phyloP scores from a whole-genome alignment of 306 rosid genomes.

The Citrullus amarus region DNA sequence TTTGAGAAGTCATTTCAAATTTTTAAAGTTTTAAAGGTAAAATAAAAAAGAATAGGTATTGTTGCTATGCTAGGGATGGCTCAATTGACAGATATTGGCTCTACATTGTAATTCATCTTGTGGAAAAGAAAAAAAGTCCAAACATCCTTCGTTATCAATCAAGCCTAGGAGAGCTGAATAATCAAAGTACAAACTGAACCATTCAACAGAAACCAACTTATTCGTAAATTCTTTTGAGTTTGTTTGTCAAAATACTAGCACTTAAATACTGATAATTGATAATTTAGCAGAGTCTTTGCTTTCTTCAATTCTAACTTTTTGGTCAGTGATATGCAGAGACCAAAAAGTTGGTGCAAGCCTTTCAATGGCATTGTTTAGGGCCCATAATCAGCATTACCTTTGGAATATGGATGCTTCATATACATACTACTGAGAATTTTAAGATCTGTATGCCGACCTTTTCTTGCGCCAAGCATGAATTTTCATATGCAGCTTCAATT shows the following conservation, averaged over 20 bases:
- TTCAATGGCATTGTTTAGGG: neutral
- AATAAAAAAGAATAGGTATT: neutral
- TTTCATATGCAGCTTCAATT: neutral
- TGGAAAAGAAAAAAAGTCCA: neutral
- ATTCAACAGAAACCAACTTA: neutral
- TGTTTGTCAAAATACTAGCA: neutral
- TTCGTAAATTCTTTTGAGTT: neutral
- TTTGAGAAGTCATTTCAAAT: too few relatives aligned
- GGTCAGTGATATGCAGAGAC: neutral
- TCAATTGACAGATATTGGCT: neutral
- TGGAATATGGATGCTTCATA: neutral
- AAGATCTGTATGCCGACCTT: neutral
- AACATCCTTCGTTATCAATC: neutral
- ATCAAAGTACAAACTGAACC: neutral
- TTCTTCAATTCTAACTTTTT: conserved; percentile 1
- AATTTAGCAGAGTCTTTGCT: neutral
- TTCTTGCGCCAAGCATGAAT: neutral
- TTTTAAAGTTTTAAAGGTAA: too few relatives aligned
- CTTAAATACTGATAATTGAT: neutral
- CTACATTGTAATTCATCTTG: neutral
- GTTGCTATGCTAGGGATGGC: neutral
- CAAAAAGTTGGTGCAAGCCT: neutral
- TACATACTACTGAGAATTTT: neutral
- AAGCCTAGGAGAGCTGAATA: neutral
- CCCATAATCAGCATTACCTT: neutral